A percentile compares a stretch with the other conserved stretches of the same genome.
Conservation (phyloP, 495 filamentous ascomycete genomes). For the Umbilicaria muhlenbergii region DNA sequence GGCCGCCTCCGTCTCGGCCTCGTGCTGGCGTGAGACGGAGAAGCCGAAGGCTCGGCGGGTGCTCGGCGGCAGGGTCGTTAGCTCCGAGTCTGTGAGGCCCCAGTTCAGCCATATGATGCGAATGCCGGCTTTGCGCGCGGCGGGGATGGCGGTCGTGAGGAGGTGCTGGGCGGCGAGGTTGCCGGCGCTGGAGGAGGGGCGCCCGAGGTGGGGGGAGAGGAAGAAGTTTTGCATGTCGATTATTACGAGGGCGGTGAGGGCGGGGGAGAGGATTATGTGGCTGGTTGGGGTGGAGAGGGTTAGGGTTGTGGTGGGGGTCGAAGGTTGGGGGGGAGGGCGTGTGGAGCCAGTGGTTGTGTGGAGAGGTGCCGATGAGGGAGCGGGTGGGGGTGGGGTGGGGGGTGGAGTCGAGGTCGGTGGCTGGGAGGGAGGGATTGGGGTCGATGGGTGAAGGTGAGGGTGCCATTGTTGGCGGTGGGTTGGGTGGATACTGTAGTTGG, state of each 20-base stretch:
- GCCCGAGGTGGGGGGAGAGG: conserved; percentile 25
- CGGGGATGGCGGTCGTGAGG: conserved; percentile 23
- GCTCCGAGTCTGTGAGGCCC: conserved; percentile 38
- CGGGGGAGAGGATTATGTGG: conserved; percentile 25
- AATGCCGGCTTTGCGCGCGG: conserved; percentile 29
- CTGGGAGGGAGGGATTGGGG: too few species aligned
- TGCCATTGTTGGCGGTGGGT: too few species aligned
- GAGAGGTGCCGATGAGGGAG: conserved; percentile 1
- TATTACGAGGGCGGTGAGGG: conserved; percentile 33
- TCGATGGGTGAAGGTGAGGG: too few species aligned
- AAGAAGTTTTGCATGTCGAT: conserved; percentile 53
- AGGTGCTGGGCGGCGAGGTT: conserved; percentile 17
- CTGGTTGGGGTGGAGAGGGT: conserved; percentile 6
- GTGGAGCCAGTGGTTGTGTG: conserved; percentile 9
- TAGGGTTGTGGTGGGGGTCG: conserved; percentile 1
- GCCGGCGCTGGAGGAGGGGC: conserved; percentile 12
- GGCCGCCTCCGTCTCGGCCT: conserved; percentile 2
- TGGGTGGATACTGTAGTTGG: too few species aligned
- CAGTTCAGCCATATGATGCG: conserved; percentile 43
- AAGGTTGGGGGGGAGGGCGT: conserved; percentile 2
- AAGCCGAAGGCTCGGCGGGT: conserved; percentile 31
- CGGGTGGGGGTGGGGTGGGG: background rate
- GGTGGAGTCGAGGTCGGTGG: too few species aligned
- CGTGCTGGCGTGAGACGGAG: conserved; percentile 9
- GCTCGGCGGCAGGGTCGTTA: conserved; percentile 32